Evolutionary conservation across 2,329 filamentous ascomycete species (phyloP), one percentile per base, ranked within the genome.

Genomic region (Neonectria ditissima): DNA sequence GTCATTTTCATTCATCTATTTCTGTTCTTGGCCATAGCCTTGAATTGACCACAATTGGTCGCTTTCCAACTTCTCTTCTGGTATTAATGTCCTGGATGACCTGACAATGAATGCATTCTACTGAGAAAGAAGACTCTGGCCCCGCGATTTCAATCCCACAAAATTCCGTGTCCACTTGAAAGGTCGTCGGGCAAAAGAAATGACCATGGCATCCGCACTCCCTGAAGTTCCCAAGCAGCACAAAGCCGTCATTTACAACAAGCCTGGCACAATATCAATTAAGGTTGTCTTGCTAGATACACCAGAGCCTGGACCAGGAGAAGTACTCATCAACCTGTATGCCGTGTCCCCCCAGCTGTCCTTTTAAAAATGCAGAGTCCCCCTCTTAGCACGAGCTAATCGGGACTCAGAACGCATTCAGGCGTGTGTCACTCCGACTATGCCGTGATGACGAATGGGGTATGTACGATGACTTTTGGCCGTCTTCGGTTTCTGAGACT

Each of bases 351-450:
- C 10, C 14, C 22, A 9, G 13, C 2, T 4, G 2, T 13, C 10
- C 16, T 10, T 30, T 10, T n/a, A 5, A 7, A 37, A 11, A 10
- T 6, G 6, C 3, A 8, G 18, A 47, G 37, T 32, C 26, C 26
- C 26, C 26, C n/a, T 8, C 13, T 32, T 34, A n/a, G 41, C 45
- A 18, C 9, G 3, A 41, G 18, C 4, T 2, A 4, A 3, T 7
- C 18, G 26, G 28, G 24, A 11, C 14, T 5, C 8, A 51, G 45
- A 11, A 51, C 59, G 11, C 50, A 47, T 39, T 60, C 57, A 3
- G 57, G 57, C 5, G 57, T 37, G 13, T 37, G 32, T 16, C 32
- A 61, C 52, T 47, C 59, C 5, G 59, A 61, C 18, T 55, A 55
- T 44, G 59, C 59, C 2, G 6, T 55, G 1, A 41, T 55, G 52